Evolutionary conservation across 192 early-diverging fungal species (phyloP), one percentile per base, ranked within the genome.

Genomic region (Coemansia sp.): DNA sequence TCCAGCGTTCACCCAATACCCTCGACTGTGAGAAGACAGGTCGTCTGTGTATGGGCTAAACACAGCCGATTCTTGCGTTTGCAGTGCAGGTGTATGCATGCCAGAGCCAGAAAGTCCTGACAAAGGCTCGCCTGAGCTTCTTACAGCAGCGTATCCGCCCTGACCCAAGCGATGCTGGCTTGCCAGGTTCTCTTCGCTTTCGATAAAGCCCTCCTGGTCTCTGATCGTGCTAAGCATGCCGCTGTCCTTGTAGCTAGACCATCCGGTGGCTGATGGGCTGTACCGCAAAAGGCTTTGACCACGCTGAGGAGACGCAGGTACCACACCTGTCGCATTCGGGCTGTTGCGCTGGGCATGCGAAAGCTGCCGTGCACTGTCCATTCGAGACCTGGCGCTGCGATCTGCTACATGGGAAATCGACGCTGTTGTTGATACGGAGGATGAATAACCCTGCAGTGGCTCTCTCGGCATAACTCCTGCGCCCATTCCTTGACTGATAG

Each of bases 381-480:
- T 33, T 4, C 62, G 66, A 12, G 52, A 22, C 18, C 38, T 57
- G 28, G 40, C 65, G 4, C 50, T 36, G 20, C 76, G 76, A 10
- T 69, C 69, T 30, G 56, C 45, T 8, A 50, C 29, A 17, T 48
- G 48, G 3, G 60, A 33, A 18, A 57, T 56, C 11, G 73, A 72
- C 2, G 73, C 63, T 10, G 49, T 69, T 2, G 73, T 72, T n/a
- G 71, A 67, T 17, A 69, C 59, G 3, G 80, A 73, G 22, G 74
- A 76, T 51, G 72, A 63, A 28, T 67, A 60, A 0, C 60, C 68
- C 2, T 45, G 58, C 5, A 67, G 61, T 18, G 74, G 71, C 52
- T 82, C 80, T 25, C 80, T 45, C 1, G 74, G 80, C 80, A 82
- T 76, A 14, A 68, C 62, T 14, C 73, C 80, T 2, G 71, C 55